phyloP scores from a whole-genome alignment of 2,329 filamentous ascomycete species.

The Cladophialophora carrionii region DNA sequence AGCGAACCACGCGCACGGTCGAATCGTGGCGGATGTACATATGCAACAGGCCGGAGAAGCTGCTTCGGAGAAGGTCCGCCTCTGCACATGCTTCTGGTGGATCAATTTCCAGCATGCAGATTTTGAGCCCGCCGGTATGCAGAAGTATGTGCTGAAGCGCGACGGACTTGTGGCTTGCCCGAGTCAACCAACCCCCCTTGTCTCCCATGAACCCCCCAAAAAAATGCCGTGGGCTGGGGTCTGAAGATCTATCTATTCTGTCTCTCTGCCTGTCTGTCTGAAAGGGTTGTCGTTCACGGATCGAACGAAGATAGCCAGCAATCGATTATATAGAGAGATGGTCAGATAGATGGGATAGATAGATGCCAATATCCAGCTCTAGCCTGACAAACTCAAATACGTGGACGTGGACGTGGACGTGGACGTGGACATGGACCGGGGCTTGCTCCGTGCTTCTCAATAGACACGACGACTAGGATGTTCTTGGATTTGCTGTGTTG shows the following conservation, averaged over 20 bases:
- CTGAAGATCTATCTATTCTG: background rate
- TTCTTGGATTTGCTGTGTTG: too few species aligned
- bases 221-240: slow-evolving; percentile 29
- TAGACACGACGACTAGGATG: too few species aligned
- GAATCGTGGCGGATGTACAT: background rate
- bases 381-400: background rate
- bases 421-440: background rate
- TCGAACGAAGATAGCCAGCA: background rate
- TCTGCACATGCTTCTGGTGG: slow-evolving; percentile 27
- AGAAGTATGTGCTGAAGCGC: slow-evolving; percentile 20
- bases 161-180: slow-evolving; percentile 27
- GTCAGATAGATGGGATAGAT: slow-evolving; percentile 8
- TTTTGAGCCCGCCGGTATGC: slow-evolving; percentile 29
- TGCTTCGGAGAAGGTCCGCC: slow-evolving; percentile 26
- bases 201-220: background rate
- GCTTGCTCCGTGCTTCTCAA: background rate
- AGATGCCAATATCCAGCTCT: slow-evolving; percentile 14
- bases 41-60: background rate
- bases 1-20: slow-evolving; percentile 20
- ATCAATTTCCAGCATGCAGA: slow-evolving; percentile 28
- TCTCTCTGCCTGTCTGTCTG: background rate
- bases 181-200: slow-evolving; percentile 17
- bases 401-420: background rate
- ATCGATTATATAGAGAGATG: background rate
- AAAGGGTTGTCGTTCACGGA: background rate